Base-by-base conservation (phyloP, 140 eudicot species). In the Artemisia princeps region DNA sequence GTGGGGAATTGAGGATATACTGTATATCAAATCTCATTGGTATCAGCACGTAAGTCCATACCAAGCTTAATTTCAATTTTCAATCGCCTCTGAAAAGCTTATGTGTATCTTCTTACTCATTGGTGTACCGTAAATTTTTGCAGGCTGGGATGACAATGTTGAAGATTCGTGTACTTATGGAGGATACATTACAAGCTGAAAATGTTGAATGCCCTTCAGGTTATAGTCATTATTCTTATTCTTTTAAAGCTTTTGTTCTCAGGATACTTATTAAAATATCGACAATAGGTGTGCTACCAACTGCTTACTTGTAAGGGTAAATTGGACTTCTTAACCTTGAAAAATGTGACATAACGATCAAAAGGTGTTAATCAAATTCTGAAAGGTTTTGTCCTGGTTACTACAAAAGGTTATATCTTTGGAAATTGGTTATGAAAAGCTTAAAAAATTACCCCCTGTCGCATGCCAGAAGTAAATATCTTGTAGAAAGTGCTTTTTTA, bases 1-100 rank as follows among this genome's bases (percentile, higher is more conserved):
- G 62, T 84, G 86, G 94, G 82, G 55, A 46, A 45, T 83, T 59
- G 84, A 90, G 13, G 94, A 87, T 71, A 67, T 90, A 54, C 58
- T 80, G 26, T 44, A 68, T 44, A 80, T 90, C 56, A 80, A 78
- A 74, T 87, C 95, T 51, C 83, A 74, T 26, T 73, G 80, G 79
- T 69, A 76, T 74, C 78, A 69, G 49, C 76, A 62, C 78, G 97
- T 90, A 73, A 63, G 88, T 60, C 57, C 30, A 11, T 16, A n/a
- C 12, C 55, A 40, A 64, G 30, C 53, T 48, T 22, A 53, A 40
- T 42, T 24, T n/a, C 23, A 10, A 28, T 49, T 6, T 2, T 7
- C 11, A 37, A 37, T 2, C 9, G 10, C 10, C 9, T 37, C 67
- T 71, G 5, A 5, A 49, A 22, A 53, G 62, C n/a, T 60, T 60